Conservation (phyloP, 352 stramenopile genomes). For the Halophytophthora batemanensis region DNA sequence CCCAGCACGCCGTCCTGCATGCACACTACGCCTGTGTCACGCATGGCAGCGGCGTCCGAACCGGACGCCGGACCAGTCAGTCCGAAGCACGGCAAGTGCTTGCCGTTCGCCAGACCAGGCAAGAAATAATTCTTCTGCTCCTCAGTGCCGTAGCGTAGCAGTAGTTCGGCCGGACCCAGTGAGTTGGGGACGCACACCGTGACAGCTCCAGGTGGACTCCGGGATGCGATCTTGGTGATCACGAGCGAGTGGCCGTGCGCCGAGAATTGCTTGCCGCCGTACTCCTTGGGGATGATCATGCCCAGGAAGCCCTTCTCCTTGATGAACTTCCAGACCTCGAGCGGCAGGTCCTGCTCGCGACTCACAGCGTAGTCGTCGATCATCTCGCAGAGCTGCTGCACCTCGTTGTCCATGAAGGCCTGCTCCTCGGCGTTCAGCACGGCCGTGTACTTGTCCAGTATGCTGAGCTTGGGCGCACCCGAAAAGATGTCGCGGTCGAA, state of each 20-base stretch:
- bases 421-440: slow-evolving; percentile 93
- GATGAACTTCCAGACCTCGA: slow-evolving; percentile 95
- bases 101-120: slow-evolving; percentile 90
- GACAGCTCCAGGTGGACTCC: slow-evolving; percentile 88
- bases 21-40: slow-evolving; percentile 92
- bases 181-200: slow-evolving; percentile 98
- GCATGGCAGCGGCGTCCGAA: slow-evolving; percentile 94
- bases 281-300: slow-evolving; percentile 99
- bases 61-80: slow-evolving; percentile 94
- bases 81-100: slow-evolving; percentile 97
- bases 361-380: slow-evolving; percentile 95
- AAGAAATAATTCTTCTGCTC: slow-evolving; percentile 97
- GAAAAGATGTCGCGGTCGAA: slow-evolving; percentile 98
- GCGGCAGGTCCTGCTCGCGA: slow-evolving; percentile 90
- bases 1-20: slow-evolving; percentile 94
- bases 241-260: slow-evolving; percentile 91
- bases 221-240: slow-evolving; percentile 92
- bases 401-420: slow-evolving; percentile 94
- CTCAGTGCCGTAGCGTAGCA: slow-evolving; percentile 94
- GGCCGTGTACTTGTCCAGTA: slow-evolving; percentile 94
- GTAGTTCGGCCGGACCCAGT: slow-evolving; percentile 94
- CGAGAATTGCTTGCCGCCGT: slow-evolving; percentile 88
- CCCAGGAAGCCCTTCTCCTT: slow-evolving; percentile 95
- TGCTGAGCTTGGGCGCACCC: slow-evolving; percentile 88
- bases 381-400: slow-evolving; percentile 94